phyloP scores from a whole-genome alignment of 2,329 filamentous ascomycete species.

The Dryadomyces quercus-mongolicae region DNA sequence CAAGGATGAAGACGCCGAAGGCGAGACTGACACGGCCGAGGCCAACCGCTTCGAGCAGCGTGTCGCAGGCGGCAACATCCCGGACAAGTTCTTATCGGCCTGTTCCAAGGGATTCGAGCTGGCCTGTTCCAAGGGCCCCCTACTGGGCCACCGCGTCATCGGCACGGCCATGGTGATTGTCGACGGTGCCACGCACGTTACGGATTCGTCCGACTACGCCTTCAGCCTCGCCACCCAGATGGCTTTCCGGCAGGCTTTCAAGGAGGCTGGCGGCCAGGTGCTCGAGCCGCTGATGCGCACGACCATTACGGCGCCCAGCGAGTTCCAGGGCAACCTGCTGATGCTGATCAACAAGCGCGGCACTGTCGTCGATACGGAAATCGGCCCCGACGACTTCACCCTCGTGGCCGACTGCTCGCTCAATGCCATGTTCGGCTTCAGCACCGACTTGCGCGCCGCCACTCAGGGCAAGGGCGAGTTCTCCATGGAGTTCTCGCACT shows the following conservation, averaged over 20 bases:
- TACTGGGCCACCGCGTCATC: constrained; percentile 87
- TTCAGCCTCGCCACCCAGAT: constrained; percentile 93
- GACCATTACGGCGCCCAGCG: constrained; percentile 84
- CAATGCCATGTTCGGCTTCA: constrained; percentile 98
- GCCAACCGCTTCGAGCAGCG: constrained; percentile 78
- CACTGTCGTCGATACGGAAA: constrained; percentile 90
- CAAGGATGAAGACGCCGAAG: neutral
- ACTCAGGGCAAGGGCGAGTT: constrained; percentile 99
- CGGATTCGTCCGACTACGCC: constrained; percentile 91
- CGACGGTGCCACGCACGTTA: constrained; percentile 93
- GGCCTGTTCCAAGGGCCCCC: constrained; percentile 72
- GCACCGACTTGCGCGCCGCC: constrained; percentile 75
- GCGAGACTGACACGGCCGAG: constrained; percentile 58
- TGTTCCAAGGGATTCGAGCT: constrained; percentile 90
- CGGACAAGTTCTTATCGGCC: constrained; percentile 89
- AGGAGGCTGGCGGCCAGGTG: constrained; percentile 66
- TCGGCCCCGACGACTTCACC: constrained; percentile 87
- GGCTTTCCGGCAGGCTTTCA: constrained; percentile 91
- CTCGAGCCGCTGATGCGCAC: constrained; percentile 98
- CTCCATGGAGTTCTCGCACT: constrained; percentile 97
- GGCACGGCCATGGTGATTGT: constrained; percentile 86
- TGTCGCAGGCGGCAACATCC: constrained; percentile 80
- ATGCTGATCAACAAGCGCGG: constrained; percentile 94
- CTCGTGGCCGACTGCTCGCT: constrained; percentile 84
- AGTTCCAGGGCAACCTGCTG: constrained; percentile 95